These are phyloP conservation scores for Aspergillus proliferans DNA, from an alignment of 2,329 filamentous ascomycete genomes.

Conservation along the genomic window DNA sequence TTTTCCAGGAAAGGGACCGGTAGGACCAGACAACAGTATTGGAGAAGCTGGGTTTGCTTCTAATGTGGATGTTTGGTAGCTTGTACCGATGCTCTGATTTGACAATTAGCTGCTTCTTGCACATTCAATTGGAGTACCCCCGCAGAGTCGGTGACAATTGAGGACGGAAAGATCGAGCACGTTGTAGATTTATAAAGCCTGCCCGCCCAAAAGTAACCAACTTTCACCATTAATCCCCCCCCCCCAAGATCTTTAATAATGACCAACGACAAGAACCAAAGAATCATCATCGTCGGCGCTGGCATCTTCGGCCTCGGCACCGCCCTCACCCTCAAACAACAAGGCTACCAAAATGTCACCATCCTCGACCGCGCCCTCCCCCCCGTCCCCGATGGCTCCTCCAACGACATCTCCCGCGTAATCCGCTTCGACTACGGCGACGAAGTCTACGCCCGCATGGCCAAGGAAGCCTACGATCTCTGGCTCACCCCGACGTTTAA, in stretches of 20 bases:
- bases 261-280: conserved; percentile 16
- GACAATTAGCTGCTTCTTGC: no score
- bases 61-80: no score
- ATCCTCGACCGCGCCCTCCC: conserved; percentile 28
- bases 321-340: conserved; percentile 17
- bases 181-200: no score
- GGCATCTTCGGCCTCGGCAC: conserved; percentile 23
- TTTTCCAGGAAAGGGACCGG: no score
- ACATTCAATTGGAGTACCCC: no score
- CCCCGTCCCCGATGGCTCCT: conserved; percentile 33
- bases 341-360: conserved; percentile 23
- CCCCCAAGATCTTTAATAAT: neutral
- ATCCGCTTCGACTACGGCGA: conserved; percentile 63
- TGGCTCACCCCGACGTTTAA: conserved; percentile 40
- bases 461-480: conserved; percentile 64
- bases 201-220: no score
- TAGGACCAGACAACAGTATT: no score
- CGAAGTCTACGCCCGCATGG: conserved; percentile 65
- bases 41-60: no score
- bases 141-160: no score
- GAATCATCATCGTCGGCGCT: conserved; percentile 23
- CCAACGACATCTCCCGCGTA: conserved; percentile 35
- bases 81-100: no score
- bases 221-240: no score
- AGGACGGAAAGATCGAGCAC: no score